phyloP scores from a whole-genome alignment of 1,284 basidiomycete genomes.

The Ustilago curta region DNA sequence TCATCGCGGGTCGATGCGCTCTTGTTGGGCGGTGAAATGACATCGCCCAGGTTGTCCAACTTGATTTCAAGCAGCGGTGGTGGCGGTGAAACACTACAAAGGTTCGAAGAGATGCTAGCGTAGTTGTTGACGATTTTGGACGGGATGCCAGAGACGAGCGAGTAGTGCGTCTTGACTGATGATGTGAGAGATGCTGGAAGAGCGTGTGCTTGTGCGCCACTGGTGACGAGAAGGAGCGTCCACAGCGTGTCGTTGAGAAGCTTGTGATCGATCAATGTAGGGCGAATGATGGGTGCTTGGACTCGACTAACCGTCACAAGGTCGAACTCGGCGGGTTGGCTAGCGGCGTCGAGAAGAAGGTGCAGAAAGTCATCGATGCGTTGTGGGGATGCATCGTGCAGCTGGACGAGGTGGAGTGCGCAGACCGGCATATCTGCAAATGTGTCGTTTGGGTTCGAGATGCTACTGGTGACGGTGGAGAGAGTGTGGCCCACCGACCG shows the following conservation, averaged over 20 bases:
- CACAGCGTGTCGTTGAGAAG: constrained; percentile 40
- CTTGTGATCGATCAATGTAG: constrained; percentile 29
- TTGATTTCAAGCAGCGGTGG: constrained; percentile 28
- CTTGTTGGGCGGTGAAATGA: constrained; percentile 12
- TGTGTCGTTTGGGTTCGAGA: not conserved
- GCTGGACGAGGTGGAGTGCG: constrained; percentile 36
- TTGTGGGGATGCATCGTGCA: constrained; percentile 15
- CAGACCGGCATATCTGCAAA: constrained; percentile 35
- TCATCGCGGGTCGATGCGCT: constrained; percentile 11
- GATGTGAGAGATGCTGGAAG: not conserved
- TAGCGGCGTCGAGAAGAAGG: constrained; percentile 5
- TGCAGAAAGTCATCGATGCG: constrained; percentile 25
- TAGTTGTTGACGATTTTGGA: constrained; percentile 46
- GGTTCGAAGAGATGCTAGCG: constrained; percentile 24
- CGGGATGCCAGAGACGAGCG: constrained; percentile 35
- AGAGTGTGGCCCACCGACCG: not conserved
- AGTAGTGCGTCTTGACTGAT: constrained; percentile 23
- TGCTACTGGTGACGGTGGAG: not conserved
- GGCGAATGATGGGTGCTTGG: constrained; percentile 38
- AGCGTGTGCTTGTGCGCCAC: constrained; percentile 1
- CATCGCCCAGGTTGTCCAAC: constrained; percentile 22
- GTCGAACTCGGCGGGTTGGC: constrained; percentile 9
- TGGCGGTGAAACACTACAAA: constrained; percentile 5
- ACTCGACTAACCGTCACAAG: constrained; percentile 31
- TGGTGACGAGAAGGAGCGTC: constrained; percentile 38